Percentiles rank a stretch among this genome's conserved stretches.
Evolutionary conservation across 2,329 filamentous ascomycete species (phyloP).

Genomic region (Rhinocladiella similis): DNA sequence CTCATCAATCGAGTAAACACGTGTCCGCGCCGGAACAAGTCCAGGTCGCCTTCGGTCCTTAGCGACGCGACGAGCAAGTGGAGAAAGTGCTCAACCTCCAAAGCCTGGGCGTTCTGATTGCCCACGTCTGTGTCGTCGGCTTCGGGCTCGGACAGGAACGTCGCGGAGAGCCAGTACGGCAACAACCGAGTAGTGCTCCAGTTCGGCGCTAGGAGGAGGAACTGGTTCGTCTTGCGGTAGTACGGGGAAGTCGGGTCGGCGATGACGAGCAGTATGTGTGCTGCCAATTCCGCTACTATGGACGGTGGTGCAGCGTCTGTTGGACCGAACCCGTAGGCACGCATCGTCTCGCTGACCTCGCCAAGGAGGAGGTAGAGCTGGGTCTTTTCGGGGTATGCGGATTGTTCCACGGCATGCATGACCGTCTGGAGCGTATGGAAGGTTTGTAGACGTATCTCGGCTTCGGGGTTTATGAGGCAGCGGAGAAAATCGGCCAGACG

Average conservation of each 20-base stretch:
- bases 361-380: constrained; percentile 72
- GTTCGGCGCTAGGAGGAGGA: constrained; percentile 72
- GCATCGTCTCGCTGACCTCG: constrained; percentile 72
- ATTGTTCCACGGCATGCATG: constrained; percentile 51
- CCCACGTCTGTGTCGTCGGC: constrained; percentile 61
- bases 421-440: constrained; percentile 62
- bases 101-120: constrained; percentile 51
- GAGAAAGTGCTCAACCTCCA: constrained; percentile 53
- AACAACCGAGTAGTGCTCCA: constrained; percentile 66
- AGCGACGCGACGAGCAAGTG: constrained; percentile 18
- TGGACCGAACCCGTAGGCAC: constrained; percentile 42
- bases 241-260: constrained; percentile 76
- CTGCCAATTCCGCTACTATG: constrained; percentile 74
- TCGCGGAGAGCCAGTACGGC: constrained; percentile 64
- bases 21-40: constrained; percentile 54
- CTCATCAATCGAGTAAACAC: constrained; percentile 76
- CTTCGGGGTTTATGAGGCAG: constrained; percentile 73
- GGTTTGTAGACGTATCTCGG: constrained; percentile 77
- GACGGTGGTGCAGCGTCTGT: constrained; percentile 65
- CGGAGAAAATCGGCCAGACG: constrained; percentile 69
- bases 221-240: constrained; percentile 83
- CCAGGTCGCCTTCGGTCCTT: constrained; percentile 41
- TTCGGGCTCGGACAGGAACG: constrained; percentile 72
- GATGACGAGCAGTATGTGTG: constrained; percentile 65
- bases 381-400: constrained; percentile 63